Conservation (phyloP, 31 red algal genomes). For the Endocladia muricata region DNA sequence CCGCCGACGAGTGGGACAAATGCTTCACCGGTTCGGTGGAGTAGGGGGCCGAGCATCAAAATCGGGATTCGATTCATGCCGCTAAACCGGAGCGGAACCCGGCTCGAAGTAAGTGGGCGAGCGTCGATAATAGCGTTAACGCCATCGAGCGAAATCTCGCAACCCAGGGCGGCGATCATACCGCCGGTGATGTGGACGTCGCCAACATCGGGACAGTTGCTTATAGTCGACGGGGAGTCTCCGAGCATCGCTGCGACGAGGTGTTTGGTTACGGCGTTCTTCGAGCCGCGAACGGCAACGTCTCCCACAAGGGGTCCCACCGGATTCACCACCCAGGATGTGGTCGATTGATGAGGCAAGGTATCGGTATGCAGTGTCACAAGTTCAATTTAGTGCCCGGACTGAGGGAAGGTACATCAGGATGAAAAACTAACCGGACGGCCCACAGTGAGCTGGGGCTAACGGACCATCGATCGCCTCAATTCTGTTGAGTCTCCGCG, state of each 20-base stretch:
- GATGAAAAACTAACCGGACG: too few relatives aligned
- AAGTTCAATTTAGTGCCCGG: too few relatives aligned
- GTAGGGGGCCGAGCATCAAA: neutral
- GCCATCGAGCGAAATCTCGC: neutral
- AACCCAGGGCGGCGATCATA: neutral
- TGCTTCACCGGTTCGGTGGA: neutral
- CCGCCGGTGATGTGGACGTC: neutral
- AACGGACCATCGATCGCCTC: too few relatives aligned
- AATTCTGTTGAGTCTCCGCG: too few relatives aligned
- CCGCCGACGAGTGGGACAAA: neutral
- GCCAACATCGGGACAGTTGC: neutral
- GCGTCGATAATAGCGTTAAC: neutral
- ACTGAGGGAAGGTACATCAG: too few relatives aligned
- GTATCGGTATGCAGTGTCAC: too few relatives aligned
- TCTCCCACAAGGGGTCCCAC: slow-evolving; percentile 1
- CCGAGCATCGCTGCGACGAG: neutral
- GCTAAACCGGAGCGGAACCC: neutral
- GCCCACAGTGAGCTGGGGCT: too few relatives aligned
- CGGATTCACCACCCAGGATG: too few relatives aligned
- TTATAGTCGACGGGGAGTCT: neutral
- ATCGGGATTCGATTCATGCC: neutral
- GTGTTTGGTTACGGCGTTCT: neutral
- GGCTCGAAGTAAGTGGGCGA: neutral
- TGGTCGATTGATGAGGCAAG: too few relatives aligned
- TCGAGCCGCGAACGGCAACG: neutral